Conservation (phyloP, 805 yeast genomes). For the Candida namnaoensis region DNA sequence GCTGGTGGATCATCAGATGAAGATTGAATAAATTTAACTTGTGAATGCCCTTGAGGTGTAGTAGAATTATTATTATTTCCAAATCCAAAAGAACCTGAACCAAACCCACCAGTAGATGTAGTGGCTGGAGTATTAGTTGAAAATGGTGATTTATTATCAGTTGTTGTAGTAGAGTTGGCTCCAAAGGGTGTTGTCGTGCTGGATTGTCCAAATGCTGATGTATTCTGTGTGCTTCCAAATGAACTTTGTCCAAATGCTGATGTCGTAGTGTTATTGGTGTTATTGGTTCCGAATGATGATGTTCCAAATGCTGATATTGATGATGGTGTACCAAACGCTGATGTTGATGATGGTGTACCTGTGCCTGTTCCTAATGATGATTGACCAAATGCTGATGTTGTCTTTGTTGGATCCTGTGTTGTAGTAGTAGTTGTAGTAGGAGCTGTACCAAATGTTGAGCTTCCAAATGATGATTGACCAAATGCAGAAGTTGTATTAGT, state of each 20-base stretch:
- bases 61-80: conserved; percentile 5
- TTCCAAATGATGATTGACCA: background rate
- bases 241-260: too few relatives aligned
- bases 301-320: conserved; percentile 5
- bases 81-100: conserved; percentile 1
- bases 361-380: background rate
- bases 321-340: conserved; percentile 3
- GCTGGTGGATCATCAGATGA: conserved; percentile 19
- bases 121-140: too few relatives aligned
- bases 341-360: conserved; percentile 2
- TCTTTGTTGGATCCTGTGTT: conserved; percentile 1
- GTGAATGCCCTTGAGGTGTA: conserved; percentile 6
- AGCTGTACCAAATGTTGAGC: too few relatives aligned
- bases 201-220: too few relatives aligned
- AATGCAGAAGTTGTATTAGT: conserved; percentile 1
- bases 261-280: too few relatives aligned
- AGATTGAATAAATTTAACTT: conserved; percentile 24
- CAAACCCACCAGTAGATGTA: conserved; percentile 4
- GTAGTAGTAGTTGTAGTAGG: conserved; percentile 4
- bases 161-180: too few relatives aligned
- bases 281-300: background rate
- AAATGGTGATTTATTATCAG: too few relatives aligned
- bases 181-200: too few relatives aligned
- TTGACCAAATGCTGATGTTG: conserved; percentile 1
- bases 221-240: too few relatives aligned